Base-by-base conservation (phyloP, 208 protist species). In the Crithidia expoeki region DNA sequence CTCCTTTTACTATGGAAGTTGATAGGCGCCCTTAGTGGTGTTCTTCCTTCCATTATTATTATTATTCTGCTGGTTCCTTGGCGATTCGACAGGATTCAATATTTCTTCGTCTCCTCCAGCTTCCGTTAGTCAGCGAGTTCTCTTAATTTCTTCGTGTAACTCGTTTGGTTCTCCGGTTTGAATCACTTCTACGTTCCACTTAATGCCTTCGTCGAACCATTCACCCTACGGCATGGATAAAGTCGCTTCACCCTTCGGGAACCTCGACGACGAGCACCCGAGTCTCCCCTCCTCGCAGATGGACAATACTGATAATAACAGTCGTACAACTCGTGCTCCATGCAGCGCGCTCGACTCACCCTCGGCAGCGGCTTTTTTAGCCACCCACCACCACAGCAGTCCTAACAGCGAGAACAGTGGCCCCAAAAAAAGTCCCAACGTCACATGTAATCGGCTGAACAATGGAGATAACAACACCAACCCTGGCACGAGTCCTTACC, bases 161-260 rank as follows among this genome's bases (percentile, higher is more conserved):
- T 16, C 36, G 23, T 44, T 66, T 47, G 38, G 7, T 44, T 44
- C 51, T 61, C 46, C 16, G 6, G 4, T 52, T 60, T 61, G 10
- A 4, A 49, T 51, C 46, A 51, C 46, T 25, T 51, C 9, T 21
- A 23, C 46, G 17, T 25, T 25, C 42, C 14, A 17, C 42, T 47
- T 47, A 30, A 63, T 63, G 61, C n/a, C 49, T 11, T 67, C 61
- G 9, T 3, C 47, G 4, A 19, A 9, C 17, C 61, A 67, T 34
- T 23, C 61, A 67, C 61, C 61, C 9, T 67, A 36, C 34, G 33
- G 47, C 6, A 67, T 57, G 61, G 46, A 55, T 16, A 47, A 33
- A 7, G 2, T 0, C 1, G 5, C 17, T 47, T 28, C 61, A 5
- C 61, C 61, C 32, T 67, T 57, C 17, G 61, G 34, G 1, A 47